Conservation (phyloP, 345 rosid genomes). For the Melaleuca alternifolia region DNA sequence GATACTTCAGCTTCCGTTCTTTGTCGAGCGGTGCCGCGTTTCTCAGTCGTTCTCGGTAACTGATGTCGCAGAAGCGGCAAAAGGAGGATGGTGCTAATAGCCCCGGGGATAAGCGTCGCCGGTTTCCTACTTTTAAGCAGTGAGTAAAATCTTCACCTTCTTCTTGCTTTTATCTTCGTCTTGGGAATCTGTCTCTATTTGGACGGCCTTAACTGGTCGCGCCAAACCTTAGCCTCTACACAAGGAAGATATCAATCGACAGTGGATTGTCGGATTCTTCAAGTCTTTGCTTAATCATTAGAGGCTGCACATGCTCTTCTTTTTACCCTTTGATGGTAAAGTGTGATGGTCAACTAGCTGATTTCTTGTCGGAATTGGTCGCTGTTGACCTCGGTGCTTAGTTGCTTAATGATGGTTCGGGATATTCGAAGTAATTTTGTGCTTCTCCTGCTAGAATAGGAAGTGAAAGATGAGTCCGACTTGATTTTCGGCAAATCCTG, state of each 20-base stretch:
- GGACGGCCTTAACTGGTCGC: background rate
- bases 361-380: background rate
- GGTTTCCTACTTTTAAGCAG: slow-evolving; percentile 40
- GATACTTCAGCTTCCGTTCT: background rate
- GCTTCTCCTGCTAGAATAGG: background rate
- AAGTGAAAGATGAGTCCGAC: background rate
- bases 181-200: background rate
- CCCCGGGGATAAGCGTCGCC: slow-evolving; percentile 64
- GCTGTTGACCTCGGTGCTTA: background rate
- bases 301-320: background rate
- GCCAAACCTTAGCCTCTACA: background rate
- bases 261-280: background rate
- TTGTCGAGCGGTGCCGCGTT: background rate
- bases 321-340: background rate
- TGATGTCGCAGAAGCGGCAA: slow-evolving; percentile 87
- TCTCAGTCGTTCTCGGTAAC: background rate
- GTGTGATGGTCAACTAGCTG: background rate
- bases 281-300: background rate
- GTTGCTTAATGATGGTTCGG: background rate
- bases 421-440: background rate
- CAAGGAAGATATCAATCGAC: background rate
- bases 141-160: background rate
- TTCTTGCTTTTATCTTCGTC: background rate
- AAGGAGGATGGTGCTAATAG: slow-evolving; percentile 47
- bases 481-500: background rate